Conservation (phyloP, 306 rosid species). For the Trifolium dubium region DNA sequence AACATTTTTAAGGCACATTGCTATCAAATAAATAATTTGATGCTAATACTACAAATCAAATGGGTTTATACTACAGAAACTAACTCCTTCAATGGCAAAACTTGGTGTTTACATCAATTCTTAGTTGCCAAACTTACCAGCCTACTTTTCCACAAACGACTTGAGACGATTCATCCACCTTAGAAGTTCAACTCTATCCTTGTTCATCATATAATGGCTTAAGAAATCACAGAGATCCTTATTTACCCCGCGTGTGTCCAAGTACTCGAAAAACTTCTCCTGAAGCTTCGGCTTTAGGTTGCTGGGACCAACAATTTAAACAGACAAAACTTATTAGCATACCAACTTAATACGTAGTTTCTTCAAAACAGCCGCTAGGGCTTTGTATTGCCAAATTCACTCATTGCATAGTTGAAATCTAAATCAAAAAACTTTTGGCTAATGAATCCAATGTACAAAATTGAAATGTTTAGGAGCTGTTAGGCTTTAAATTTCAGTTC, state of each 20-base stretch:
- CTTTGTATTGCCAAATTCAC: conserved; percentile 7
- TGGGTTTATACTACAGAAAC: conserved; percentile 7
- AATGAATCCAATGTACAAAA: conserved; percentile 5
- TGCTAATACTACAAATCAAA: conserved; percentile 26
- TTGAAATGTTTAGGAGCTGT: not conserved
- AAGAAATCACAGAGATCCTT: conserved; percentile 69
- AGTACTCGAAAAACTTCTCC: conserved; percentile 54
- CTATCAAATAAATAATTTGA: conserved; percentile 25
- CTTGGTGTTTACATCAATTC: conserved; percentile 6
- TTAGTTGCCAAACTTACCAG: conserved; percentile 25
- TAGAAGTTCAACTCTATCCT: conserved; percentile 79
- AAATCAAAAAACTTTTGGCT: not conserved
- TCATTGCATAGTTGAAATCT: not conserved
- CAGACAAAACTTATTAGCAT: conserved; percentile 31
- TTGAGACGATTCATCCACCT: conserved; percentile 66
- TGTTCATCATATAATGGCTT: conserved; percentile 79
- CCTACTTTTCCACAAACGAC: conserved; percentile 61
- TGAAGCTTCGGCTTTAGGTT: conserved; percentile 57
- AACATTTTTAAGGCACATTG: conserved; percentile 29
- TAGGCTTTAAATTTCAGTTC: not conserved
- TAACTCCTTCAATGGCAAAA: conserved; percentile 36
- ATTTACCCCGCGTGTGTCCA: conserved; percentile 69
- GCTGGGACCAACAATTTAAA: conserved; percentile 53
- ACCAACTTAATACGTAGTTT: not conserved
- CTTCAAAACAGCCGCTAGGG: conserved; percentile 22